These are phyloP conservation scores for Dictyostelium intermedium DNA, from an alignment of 78 protist species.

Conservation along the genomic window DNA sequence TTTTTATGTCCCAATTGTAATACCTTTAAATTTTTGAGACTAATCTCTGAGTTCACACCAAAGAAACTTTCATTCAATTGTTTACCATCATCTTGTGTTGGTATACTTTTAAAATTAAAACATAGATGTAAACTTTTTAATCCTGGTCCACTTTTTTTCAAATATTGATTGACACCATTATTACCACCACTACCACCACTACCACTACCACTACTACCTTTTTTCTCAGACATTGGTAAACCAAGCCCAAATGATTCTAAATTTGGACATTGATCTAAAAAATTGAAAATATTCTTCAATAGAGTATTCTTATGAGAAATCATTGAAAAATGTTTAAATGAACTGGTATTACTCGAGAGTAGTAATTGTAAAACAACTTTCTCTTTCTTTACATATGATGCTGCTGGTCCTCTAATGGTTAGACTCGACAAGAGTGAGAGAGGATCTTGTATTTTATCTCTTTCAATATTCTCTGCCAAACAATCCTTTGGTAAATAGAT, in stretches of 20 bases:
- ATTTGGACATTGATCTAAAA: neutral
- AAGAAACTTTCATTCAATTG: neutral
- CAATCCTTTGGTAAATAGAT: neutral
- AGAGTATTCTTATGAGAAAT: neutral
- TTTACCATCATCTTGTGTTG: neutral
- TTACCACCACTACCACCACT: no score
- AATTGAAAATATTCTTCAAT: neutral
- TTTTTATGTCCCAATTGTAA: constrained; percentile 4
- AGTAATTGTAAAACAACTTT: neutral
- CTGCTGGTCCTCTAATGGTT: neutral
- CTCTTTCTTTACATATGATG: constrained; percentile 9
- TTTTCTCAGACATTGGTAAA: neutral
- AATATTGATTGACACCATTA: neutral
- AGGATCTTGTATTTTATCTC: neutral
- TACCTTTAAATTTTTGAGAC: neutral
- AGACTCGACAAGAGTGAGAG: neutral
- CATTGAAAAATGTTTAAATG: constrained; percentile 21
- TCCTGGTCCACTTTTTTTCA: neutral
- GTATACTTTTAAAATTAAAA: neutral
- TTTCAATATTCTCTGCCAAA: neutral
- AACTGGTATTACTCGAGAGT: neutral
- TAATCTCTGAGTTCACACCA: neutral
- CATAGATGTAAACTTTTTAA: neutral
- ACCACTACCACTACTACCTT: no score
- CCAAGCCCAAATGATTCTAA: neutral